These are phyloP conservation scores for Aspergillus proliferans DNA, from an alignment of 2,329 filamentous ascomycete species.

Conservation along the genomic window DNA sequence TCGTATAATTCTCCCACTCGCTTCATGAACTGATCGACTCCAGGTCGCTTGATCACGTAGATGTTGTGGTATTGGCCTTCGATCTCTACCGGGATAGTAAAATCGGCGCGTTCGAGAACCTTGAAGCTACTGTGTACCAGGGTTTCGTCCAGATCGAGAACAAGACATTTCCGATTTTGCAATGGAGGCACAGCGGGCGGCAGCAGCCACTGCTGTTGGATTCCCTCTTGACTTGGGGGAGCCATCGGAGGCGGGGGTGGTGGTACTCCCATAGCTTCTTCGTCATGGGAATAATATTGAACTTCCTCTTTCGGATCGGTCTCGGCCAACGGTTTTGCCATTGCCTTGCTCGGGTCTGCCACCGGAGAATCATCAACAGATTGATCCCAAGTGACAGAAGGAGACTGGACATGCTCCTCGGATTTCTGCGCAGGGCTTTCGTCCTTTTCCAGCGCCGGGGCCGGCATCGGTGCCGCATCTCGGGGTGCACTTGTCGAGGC, in stretches of 20 bases:
- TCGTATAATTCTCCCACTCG: constrained; percentile 95
- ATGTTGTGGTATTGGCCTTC: constrained; percentile 99
- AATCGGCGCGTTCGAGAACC: constrained; percentile 95
- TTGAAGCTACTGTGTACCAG: constrained; percentile 99
- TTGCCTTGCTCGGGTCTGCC: constrained; percentile 53
- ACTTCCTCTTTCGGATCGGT: constrained; percentile 48
- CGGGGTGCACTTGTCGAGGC: constrained; percentile 1
- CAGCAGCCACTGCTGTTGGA: constrained; percentile 65
- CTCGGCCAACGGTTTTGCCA: constrained; percentile 51
- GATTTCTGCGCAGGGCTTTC: constrained; percentile 13
- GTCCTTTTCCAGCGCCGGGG: constrained; percentile 13
- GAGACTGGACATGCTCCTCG: constrained; percentile 11
- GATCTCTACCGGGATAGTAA: constrained; percentile 97
- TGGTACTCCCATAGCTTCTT: constrained; percentile 37
- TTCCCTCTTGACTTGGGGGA: constrained; percentile 28
- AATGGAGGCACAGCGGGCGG: constrained; percentile 75
- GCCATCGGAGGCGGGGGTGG: constrained; percentile 52
- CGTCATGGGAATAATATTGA: constrained; percentile 35
- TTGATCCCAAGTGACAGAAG: constrained; percentile 3
- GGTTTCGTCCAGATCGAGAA: constrained; percentile 93
- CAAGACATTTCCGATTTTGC: constrained; percentile 84
- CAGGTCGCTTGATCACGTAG: constrained; percentile 98
- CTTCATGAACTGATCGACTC: constrained; percentile 98
- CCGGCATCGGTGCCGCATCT: constrained; percentile 6
- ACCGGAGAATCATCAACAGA: constrained; percentile 14